Conservation (phyloP, 169 alveolate genomes). For the Cryptosporidium muris region DNA sequence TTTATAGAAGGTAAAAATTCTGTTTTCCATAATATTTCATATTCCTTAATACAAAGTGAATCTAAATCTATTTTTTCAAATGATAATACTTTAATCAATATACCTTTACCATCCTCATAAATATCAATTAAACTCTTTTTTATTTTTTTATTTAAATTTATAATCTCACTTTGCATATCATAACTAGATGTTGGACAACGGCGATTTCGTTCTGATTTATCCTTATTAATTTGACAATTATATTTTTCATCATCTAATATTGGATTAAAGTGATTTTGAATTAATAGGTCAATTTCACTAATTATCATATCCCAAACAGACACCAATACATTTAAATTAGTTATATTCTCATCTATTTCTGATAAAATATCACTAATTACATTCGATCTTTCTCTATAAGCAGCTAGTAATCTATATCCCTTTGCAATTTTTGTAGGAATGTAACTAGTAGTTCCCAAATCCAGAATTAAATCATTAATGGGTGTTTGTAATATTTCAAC, state of each 20-base stretch:
- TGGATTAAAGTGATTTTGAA: conserved; percentile 31
- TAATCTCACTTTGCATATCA: too few relatives aligned
- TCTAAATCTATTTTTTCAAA: too few relatives aligned
- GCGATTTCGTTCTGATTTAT: not conserved
- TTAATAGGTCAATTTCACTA: conserved; percentile 14
- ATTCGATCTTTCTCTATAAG: conserved; percentile 30
- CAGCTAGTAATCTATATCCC: conserved; percentile 10
- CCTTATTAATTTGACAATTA: not conserved
- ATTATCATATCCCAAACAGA: conserved; percentile 9
- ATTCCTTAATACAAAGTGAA: too few relatives aligned
- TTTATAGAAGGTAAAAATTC: too few relatives aligned
- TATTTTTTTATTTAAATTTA: too few relatives aligned
- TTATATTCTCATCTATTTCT: not conserved
- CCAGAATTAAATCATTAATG: not conserved
- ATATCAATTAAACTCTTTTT: too few relatives aligned
- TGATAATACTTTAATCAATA: not conserved
- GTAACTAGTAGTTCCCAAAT: not conserved
- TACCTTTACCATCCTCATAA: too few relatives aligned
- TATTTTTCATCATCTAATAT: not conserved
- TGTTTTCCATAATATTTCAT: too few relatives aligned
- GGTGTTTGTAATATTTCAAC: not conserved
- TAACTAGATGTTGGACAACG: too few relatives aligned
- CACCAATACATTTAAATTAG: not conserved
- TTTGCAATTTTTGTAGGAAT: conserved; percentile 2
- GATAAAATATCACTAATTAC: not conserved